These are phyloP conservation scores for Astrephomene gubernaculifera DNA, from an alignment of 139 green algal species.

Conservation along the genomic window DNA sequence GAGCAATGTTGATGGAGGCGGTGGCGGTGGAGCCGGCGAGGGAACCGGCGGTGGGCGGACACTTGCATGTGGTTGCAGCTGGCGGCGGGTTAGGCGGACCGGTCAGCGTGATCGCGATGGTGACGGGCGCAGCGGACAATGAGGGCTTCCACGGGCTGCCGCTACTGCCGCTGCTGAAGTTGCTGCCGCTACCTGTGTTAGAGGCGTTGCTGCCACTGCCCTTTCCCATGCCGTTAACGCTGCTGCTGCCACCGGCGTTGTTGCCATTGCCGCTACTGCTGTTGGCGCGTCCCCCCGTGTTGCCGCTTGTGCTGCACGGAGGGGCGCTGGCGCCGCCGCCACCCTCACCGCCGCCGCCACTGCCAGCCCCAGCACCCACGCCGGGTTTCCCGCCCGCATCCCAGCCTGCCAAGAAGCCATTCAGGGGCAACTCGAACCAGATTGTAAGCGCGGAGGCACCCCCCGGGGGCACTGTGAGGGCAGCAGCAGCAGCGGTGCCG, in stretches of 20 bases:
- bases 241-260: background rate
- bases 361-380: background rate
- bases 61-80: background rate
- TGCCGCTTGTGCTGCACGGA: background rate
- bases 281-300: background rate
- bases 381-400: background rate
- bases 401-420: background rate
- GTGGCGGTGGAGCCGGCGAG: too few relatives aligned
- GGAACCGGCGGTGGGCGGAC: background rate
- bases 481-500: background rate
- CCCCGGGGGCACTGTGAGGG: background rate
- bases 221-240: background rate
- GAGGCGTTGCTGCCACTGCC: background rate
- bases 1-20: too few relatives aligned
- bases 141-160: too few relatives aligned
- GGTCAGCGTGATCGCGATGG: background rate
- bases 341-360: too few relatives aligned
- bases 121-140: background rate
- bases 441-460: background rate
- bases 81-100: background rate
- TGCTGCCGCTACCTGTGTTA: background rate
- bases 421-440: background rate
- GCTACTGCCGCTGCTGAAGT: background rate
- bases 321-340: too few relatives aligned
- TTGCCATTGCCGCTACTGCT: background rate